Evolutionary conservation across 1,139 yeast species (phyloP), one percentile per base, ranked within the genome.

Genomic region (Pichia sorboxylosa): DNA sequence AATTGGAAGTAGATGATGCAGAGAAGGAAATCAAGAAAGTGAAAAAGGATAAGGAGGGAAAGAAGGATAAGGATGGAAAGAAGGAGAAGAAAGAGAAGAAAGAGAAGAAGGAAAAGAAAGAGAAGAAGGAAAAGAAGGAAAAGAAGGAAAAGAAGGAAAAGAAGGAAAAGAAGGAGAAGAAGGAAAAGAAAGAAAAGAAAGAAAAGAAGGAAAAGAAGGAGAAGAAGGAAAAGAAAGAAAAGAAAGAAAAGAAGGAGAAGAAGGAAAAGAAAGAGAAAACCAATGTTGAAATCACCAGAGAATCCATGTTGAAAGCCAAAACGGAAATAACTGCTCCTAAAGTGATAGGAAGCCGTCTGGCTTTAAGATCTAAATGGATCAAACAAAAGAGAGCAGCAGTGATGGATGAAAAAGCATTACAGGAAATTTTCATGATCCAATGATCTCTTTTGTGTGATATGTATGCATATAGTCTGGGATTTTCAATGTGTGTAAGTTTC

Each of bases 321-420:
- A 57, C 50, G 24, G 41, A 55, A 28, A 44, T 52, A 24, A 51
- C 49, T 2, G 52, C 52, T 3, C 44, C 50, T 5, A 60, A 62
- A 9, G 58, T 59, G 2, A 61, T 74, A 7, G 59, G 76, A 5
- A 73, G 84, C 2, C 67, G 93, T 49, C 59, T 80, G 32, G 80
- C 93, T 0, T 81, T 80, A 3, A 69, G 97, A 49, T 77, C 94
- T 13, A 75, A 73, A 52, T 85, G 84, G 77, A 85, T 87, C 37
- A 77, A 69, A 42, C 94, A 84, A 51, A 87, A 87, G 52, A 68
- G 90, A 47, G 93, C 94, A 6, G 85, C 96, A 2, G 85, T 87
- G 0, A 72, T 80, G 76, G 96, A 87, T 52, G 68, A 80, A 11
- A 77, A 83, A 52, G 85, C 94, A 17, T 67, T 87, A 41, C 84